A percentile compares a stretch with the other conserved stretches of the same genome.
These are phyloP conservation scores for Calonectria honghensis DNA, from an alignment of 2,329 filamentous ascomycete genomes.

Conservation along the genomic window DNA sequence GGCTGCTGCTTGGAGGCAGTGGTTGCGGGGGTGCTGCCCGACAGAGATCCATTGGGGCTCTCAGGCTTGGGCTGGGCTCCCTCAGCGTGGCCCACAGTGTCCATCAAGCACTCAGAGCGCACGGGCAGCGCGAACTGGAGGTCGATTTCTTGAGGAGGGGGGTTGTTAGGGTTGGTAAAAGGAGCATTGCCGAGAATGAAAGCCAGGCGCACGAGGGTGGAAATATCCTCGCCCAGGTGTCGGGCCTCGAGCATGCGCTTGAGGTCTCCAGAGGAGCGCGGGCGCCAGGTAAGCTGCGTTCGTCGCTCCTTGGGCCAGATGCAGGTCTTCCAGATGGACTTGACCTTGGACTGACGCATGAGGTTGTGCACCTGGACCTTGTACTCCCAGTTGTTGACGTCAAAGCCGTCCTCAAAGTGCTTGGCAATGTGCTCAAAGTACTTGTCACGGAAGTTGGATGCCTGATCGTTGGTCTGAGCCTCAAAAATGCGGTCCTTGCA, in stretches of 20 bases:
- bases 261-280: conserved; percentile 65
- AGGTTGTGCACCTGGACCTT: conserved; percentile 66
- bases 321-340: conserved; percentile 67
- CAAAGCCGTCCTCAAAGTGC: conserved; percentile 66
- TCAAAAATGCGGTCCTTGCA: conserved; percentile 67
- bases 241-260: conserved; percentile 67
- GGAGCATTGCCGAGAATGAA: conserved; percentile 66
- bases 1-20: conserved; percentile 56
- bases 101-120: conserved; percentile 60
- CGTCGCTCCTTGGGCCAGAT: conserved; percentile 68
- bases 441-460: conserved; percentile 62
- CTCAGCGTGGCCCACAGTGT: conserved; percentile 57
- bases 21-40: conserved; percentile 51
- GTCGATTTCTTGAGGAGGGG: conserved; percentile 63
- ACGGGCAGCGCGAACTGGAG: conserved; percentile 62
- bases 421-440: conserved; percentile 69
- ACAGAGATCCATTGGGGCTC: conserved; percentile 34
- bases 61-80: conserved; percentile 54
- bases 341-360: conserved; percentile 65
- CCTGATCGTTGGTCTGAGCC: conserved; percentile 61
- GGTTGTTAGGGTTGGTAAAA: conserved; percentile 60
- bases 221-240: conserved; percentile 64
- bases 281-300: conserved; percentile 63
- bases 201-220: conserved; percentile 64
- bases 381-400: conserved; percentile 67